Base-by-base conservation (phyloP, 352 stramenopile species). In the Phytophthora cajani region DNA sequence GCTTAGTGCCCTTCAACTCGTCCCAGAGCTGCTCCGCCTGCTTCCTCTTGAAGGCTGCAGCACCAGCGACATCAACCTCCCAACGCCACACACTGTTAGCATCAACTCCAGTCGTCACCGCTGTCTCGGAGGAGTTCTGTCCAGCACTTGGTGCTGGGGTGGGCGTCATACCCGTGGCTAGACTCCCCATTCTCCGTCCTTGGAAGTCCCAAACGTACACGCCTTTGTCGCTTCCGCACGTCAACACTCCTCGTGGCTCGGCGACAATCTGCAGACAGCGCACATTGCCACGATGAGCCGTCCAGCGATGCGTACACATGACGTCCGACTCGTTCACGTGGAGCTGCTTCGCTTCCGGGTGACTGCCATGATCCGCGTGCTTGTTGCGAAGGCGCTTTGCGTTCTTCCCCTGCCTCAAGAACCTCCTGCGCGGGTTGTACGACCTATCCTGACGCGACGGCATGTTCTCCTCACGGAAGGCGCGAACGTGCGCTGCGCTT, bases 361-460 rank as follows among this genome's bases (percentile, higher is more conserved):
- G 64, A n/a, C 2, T 36, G 54, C 44, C 58, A 7, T 10, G 67
- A 14, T 64, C 27, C 0, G 61, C 67, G 5, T 76, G 52, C 40
- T 79, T 75, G 32, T 77, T 77, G 42, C 77, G 80, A 33, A 89
- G 71, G 2, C 85, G 72, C 44, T 87, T 90, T 11, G 83, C 77
- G 16, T 80, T 84, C 38, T 90, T 90, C 5, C 85, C 87, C 19
- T 93, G 82, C 8, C 87, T 74, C 40, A 91, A 67, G 56, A 93
- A 93, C 0, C 87, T 78, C 0, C 87, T 78, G 6, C 85, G 80
- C 19, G 87, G 87, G 36, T 93, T 93, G 64, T 94, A 94, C 17
- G 87, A 82, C 10, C 84, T 67, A 40, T 81, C 67, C 27, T 91
- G 74, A 16, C 79, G 79, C 12, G 73, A 87, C 2, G 82, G 80